Conservation (phyloP, 805 yeast genomes). For the Kluyveromyces wickerhamii region DNA sequence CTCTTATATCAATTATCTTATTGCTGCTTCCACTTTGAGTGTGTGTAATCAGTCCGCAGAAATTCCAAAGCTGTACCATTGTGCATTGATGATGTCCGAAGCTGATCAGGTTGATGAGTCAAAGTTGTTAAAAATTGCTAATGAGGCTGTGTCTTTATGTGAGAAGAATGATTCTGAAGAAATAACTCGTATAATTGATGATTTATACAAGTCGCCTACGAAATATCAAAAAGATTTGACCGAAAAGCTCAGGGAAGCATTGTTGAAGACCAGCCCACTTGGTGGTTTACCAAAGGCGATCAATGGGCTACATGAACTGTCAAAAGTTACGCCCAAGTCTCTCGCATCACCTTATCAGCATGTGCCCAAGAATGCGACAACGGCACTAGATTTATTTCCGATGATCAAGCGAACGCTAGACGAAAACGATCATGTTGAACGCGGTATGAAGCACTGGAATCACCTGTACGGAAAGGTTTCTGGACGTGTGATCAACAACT, state of each 20-base stretch:
- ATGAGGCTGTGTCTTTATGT: constrained; percentile 8
- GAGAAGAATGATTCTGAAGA: constrained; percentile 7
- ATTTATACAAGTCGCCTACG: constrained; percentile 14
- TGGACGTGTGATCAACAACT: constrained; percentile 54
- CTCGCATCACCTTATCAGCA: background rate
- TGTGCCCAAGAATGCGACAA: constrained; percentile 5
- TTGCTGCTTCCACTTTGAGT: constrained; percentile 75
- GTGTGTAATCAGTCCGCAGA: constrained; percentile 80
- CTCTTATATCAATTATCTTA: constrained; percentile 57
- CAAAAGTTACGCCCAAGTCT: constrained; percentile 51
- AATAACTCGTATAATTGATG: constrained; percentile 12
- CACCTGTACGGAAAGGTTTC: constrained; percentile 70
- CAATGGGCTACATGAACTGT: constrained; percentile 61
- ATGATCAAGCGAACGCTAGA: constrained; percentile 4
- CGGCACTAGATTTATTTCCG: constrained; percentile 1
- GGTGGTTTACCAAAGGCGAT: constrained; percentile 82
- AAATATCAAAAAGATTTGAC: constrained; percentile 31
- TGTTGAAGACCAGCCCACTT: constrained; percentile 70
- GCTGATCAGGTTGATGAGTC: constrained; percentile 4
- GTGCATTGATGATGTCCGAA: constrained; percentile 39
- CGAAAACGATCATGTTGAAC: constrained; percentile 10
- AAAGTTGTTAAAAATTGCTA: constrained; percentile 9
- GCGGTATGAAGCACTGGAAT: constrained; percentile 67
- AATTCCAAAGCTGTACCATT: constrained; percentile 65
- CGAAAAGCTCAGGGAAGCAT: constrained; percentile 61